Evolutionary conservation across 2,329 filamentous ascomycete species (phyloP).

Genomic region (Alternaria sp.): DNA sequence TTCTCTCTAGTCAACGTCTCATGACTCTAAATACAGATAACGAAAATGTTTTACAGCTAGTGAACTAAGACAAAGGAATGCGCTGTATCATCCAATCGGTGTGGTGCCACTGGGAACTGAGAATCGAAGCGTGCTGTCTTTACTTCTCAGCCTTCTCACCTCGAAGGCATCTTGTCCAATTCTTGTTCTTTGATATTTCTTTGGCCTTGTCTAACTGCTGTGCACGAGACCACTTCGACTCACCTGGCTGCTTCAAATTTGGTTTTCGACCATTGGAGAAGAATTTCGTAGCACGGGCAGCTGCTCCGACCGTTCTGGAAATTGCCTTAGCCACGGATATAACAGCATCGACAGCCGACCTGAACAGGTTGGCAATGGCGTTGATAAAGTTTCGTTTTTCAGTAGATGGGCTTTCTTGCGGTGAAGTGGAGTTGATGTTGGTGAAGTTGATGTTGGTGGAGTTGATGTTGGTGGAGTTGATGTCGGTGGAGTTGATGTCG

Average conservation of each 20-base stretch:
- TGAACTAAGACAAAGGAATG: background rate
- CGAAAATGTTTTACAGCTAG: background rate
- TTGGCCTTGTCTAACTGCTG: conserved; percentile 11
- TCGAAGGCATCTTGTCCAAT: conserved; percentile 11
- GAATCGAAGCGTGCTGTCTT: background rate
- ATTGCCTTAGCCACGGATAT: background rate
- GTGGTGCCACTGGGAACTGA: background rate
- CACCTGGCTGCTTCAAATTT: conserved; percentile 11
- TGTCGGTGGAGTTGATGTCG: background rate
- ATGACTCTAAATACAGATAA: background rate
- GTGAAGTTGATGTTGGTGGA: background rate
- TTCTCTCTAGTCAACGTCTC: background rate
- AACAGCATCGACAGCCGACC: background rate
- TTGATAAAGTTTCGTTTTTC: conserved; percentile 2
- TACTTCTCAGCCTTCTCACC: conserved; percentile 13
- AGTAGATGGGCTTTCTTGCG: background rate
- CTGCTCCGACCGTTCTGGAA: background rate
- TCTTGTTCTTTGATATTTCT: conserved; percentile 12
- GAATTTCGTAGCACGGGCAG: conserved; percentile 3
- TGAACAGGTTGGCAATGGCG: conserved; percentile 1
- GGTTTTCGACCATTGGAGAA: conserved; percentile 8
- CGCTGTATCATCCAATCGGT: background rate
- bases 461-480: background rate
- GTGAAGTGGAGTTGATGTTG: background rate
- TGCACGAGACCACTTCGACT: conserved; percentile 3